Conservation (phyloP, 1,139 yeast species). For the Geotrichum candidum region DNA sequence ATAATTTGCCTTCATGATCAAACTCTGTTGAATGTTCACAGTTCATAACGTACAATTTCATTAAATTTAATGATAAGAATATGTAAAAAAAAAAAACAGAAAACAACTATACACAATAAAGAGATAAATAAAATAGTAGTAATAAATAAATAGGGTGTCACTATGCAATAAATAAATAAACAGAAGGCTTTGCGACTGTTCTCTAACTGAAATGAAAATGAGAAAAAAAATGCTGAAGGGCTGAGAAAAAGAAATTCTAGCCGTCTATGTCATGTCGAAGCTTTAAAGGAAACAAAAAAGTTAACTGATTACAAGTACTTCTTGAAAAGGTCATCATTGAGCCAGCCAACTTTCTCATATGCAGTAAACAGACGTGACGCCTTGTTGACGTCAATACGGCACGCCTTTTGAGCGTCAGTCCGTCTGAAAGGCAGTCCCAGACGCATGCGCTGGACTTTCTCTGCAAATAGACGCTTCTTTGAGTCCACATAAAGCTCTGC, state of each 20-base stretch:
- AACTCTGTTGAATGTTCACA: too few relatives aligned
- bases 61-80: background rate
- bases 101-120: background rate
- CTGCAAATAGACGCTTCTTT: constrained; percentile 81
- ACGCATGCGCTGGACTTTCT: constrained; percentile 73
- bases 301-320: constrained; percentile 39
- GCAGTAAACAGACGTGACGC: constrained; percentile 91
- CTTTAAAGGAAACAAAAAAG: background rate
- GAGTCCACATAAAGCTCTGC: constrained; percentile 86
- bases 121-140: background rate
- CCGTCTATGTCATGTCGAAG: background rate
- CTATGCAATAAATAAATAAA: background rate
- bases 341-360: constrained; percentile 93
- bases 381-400: constrained; percentile 93
- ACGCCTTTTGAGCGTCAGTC: constrained; percentile 96
- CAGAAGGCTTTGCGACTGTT: background rate
- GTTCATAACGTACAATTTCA: too few relatives aligned
- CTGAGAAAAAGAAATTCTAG: background rate
- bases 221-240: background rate
- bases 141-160: background rate
- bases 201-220: background rate
- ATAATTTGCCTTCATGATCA: too few relatives aligned
- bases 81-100: background rate
- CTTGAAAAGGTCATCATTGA: constrained; percentile 67
- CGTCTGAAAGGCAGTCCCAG: constrained; percentile 82